Evolutionary conservation across 164 flowering plant genomes (phyloP).

Genomic region (Dillenia suffruticosa): DNA sequence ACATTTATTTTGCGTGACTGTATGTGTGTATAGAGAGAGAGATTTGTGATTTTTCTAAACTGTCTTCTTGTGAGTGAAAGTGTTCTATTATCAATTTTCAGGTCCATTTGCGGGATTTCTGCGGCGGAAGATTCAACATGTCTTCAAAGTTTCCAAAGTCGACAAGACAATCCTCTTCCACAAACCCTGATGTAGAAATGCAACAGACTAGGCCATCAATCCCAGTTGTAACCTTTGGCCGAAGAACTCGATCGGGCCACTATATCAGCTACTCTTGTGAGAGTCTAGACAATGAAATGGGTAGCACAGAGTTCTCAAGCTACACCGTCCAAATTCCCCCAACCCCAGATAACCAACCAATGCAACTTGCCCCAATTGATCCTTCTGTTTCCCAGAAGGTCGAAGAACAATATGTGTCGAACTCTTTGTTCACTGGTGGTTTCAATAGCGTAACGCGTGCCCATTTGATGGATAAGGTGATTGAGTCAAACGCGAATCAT

Average conservation of each 20-base stretch:
- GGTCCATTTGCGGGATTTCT: slow-evolving; percentile 8
- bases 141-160: slow-evolving; percentile 46
- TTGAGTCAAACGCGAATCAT: slow-evolving; percentile 50
- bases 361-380: slow-evolving; percentile 25
- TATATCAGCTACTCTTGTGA: slow-evolving; percentile 50
- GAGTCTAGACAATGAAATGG: slow-evolving; percentile 54
- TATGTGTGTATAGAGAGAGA: too few species aligned
- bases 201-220: slow-evolving; percentile 13
- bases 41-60: too few species aligned
- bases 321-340: slow-evolving; percentile 65
- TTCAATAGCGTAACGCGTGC: slow-evolving; percentile 55
- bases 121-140: slow-evolving; percentile 21
- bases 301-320: slow-evolving; percentile 33
- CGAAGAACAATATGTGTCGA: slow-evolving; percentile 69
- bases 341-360: slow-evolving; percentile 63
- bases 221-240: slow-evolving; percentile 34
- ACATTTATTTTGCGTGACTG: too few species aligned
- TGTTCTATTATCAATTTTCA: background rate
- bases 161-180: slow-evolving; percentile 35
- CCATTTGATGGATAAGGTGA: slow-evolving; percentile 68
- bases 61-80: too few species aligned
- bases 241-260: slow-evolving; percentile 56
- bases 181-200: slow-evolving; percentile 33
- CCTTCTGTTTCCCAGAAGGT: slow-evolving; percentile 44
- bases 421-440: slow-evolving; percentile 67